Evolutionary conservation across 192 early-diverging fungal species (phyloP), one percentile per base, ranked within the genome.

Genomic region (Coemansia javaensis): DNA sequence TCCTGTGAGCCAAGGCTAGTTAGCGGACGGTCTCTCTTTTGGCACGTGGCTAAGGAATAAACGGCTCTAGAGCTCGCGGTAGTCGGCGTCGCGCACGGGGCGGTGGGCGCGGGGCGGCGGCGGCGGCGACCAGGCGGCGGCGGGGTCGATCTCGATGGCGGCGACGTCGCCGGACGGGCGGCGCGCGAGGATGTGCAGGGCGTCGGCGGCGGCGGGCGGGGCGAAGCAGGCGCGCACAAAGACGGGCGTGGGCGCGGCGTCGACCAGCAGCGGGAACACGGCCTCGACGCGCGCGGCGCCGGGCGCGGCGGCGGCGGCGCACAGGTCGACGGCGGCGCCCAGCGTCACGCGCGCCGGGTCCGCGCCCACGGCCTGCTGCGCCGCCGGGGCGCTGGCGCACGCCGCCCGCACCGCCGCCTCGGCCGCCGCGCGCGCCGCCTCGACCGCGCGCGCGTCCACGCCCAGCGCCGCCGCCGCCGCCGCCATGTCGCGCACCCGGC

Each of bases 71-170:
- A 72, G 32, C n/a, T 72, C 61, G 22, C 47, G 63, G 40, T 60
- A 72, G 23, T 72, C 68, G 17, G 68, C 68, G 42, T 72, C 68
- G 16, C 35, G 25, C 7, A 59, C 62, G 3, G 38, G 7, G 32
- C 12, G 7, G 25, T 33, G 0, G 3, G 16, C 12, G 7, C 14
- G 40, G 23, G 1, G 10, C 40, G 16, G n/a, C 20, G 25, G 3
- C 14, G 14, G 2, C 18, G 1, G 31, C 18, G 9, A 18, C 18
- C 5, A 53, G 14, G 2, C 18, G 1, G 31, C 18, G 9, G 25
- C 18, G 8, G 50, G 35, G 12, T 48, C 53, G 2, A 68, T 32
- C 0, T 7, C 20, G 12, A 50, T 17, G 34, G 55, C 53, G 2
- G 28, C 39, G 5, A 68, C 53, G 10, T 61, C 38, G 14, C 58